Percentiles rank a stretch among this genome's conserved stretches.
These are phyloP conservation scores for Nannizzia gypsea DNA, from an alignment of 2,329 filamentous ascomycete species.

Conservation along the genomic window DNA sequence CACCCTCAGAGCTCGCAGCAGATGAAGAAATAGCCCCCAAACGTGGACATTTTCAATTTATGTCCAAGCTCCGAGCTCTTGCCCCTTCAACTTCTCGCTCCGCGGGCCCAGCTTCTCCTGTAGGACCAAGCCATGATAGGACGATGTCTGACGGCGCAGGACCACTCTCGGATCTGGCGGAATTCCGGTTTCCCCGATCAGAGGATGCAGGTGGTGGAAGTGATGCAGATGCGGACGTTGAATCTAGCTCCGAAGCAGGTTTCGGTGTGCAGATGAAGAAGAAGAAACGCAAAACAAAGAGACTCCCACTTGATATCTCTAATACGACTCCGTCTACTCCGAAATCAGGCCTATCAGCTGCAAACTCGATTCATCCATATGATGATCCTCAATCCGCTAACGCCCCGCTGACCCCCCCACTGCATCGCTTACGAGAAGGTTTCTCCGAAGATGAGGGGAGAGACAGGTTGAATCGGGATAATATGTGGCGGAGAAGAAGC, in stretches of 20 bases:
- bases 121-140: slow-evolving; percentile 27
- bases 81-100: slow-evolving; percentile 44
- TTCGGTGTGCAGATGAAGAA: slow-evolving; percentile 42
- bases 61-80: slow-evolving; percentile 67
- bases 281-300: slow-evolving; percentile 52
- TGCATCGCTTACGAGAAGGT: slow-evolving; percentile 46
- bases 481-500: slow-evolving; percentile 48
- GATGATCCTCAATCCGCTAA: slow-evolving; percentile 30
- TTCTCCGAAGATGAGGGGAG: slow-evolving; percentile 66
- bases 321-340: slow-evolving; percentile 59
- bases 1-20: slow-evolving; percentile 47
- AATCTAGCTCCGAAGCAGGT: slow-evolving; percentile 73
- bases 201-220: slow-evolving; percentile 44
- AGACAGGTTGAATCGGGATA: slow-evolving; percentile 46
- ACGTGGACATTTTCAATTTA: slow-evolving; percentile 50
- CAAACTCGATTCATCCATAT: slow-evolving; percentile 30
- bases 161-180: slow-evolving; percentile 39
- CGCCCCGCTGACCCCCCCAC: slow-evolving; percentile 48
- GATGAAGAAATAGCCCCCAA: slow-evolving; percentile 51
- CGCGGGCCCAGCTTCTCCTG: slow-evolving; percentile 36
- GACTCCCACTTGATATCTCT: slow-evolving; percentile 44
- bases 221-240: slow-evolving; percentile 66
- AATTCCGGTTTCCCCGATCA: slow-evolving; percentile 42
- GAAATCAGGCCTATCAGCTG: slow-evolving; percentile 39
- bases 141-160: slow-evolving; percentile 30